Evolutionary conservation across 768 basidiomycete genomes (phyloP).

Genomic region (Macrolepiota dolichaula): DNA sequence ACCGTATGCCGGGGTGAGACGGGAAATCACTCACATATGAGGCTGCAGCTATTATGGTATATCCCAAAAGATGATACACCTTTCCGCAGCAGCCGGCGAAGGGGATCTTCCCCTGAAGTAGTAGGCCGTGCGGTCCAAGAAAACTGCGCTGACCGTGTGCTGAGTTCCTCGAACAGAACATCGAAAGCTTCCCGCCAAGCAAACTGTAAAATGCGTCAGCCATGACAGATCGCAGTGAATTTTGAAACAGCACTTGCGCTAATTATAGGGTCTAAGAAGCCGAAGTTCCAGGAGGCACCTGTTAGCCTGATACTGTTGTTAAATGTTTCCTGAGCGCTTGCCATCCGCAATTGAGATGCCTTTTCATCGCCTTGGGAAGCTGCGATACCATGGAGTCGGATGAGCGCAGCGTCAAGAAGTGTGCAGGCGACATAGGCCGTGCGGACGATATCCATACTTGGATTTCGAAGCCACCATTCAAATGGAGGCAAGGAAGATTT

Average conservation of each 20-base stretch:
- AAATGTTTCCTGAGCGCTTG: slow-evolving; percentile 7
- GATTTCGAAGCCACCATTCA: slow-evolving; percentile 6
- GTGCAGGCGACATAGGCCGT: slow-evolving; percentile 3
- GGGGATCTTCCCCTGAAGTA: neutral
- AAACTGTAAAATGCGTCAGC: neutral
- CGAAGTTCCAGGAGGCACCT: slow-evolving; percentile 4
- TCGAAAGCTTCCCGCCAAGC: slow-evolving; percentile 11
- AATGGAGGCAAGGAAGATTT: slow-evolving; percentile 7
- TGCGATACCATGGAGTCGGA: slow-evolving; percentile 1
- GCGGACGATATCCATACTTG: slow-evolving; percentile 1
- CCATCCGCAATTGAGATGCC: neutral
- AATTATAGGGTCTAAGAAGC: slow-evolving; percentile 8
- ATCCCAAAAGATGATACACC: slow-evolving; percentile 5
- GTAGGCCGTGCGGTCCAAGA: neutral
- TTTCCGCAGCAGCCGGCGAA: slow-evolving; percentile 1
- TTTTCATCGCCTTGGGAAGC: slow-evolving; percentile 2
- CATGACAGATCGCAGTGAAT: neutral
- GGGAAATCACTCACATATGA: neutral
- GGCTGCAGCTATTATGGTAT: neutral
- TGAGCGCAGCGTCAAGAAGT: slow-evolving; percentile 4
- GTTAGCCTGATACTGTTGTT: neutral
- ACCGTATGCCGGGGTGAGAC: neutral
- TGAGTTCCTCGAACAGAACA: slow-evolving; percentile 3
- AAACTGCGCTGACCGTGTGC: neutral
- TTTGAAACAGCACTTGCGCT: neutral